Evolutionary conservation across 2,329 filamentous ascomycete genomes (phyloP), one percentile per base, ranked within the genome.

Genomic region (Pestalotiopsis sp.): DNA sequence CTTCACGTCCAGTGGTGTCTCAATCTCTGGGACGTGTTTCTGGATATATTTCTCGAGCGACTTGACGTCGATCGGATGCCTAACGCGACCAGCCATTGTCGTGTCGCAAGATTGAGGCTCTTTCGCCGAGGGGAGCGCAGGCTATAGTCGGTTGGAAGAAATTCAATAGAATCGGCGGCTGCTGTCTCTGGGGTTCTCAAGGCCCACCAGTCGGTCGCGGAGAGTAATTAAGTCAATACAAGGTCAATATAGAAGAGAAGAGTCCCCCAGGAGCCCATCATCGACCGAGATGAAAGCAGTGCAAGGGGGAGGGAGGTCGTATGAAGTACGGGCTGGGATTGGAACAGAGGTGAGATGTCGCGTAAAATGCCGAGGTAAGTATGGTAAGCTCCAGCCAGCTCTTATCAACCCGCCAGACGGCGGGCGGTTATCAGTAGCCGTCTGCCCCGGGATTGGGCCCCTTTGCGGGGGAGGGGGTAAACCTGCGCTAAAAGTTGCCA

Each of bases 41-140:
- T 87, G 83, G 73, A 99, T 87, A 81, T 95, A 99, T 72, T 85
- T 87, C 84, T 95, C 92, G 67, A 99, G 85, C 17, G 93, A 90
- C 76, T 87, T 83, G 75, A 95, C 83, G 78, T 98, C 93, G 78
- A 99, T 97, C 58, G 93, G 93, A 79, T 99, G 96, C 79, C 96
- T 91, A 69, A 99, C 91, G 72, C 87, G 86, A 75, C 95, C 95
- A 66, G 96, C 95, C 95, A 98, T 91, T 63, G 68, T 76, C n/a
- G 45, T 52, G 7, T 52, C 45, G 45, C 6, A n/a, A 52, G 70
- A 65, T 3, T 5, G 38, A 7, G 5, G 9, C 38, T 41, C 5
- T 17, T 60, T 60, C 57, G 25, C 25, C 14, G 45, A 9, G 20
- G 14, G 4, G 17, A 20, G 17, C 2, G 11, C 45, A 52, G 17